Base-by-base conservation (phyloP, 2,329 filamentous ascomycete genomes). In the Epicoccum sorghinum region DNA sequence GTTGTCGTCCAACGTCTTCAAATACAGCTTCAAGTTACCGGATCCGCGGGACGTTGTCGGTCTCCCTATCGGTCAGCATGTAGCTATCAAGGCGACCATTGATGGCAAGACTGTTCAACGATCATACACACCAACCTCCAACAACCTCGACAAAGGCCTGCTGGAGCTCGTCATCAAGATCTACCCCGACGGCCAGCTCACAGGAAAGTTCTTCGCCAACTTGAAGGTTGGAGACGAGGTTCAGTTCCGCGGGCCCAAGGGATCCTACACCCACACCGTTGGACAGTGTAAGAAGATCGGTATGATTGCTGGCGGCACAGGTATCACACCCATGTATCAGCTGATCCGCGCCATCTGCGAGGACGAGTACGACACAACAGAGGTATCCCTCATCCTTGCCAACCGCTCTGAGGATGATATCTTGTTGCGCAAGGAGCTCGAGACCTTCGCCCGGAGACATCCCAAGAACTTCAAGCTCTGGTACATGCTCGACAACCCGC, bases 291-390 rank as follows among this genome's bases (percentile, higher is more conserved):
- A 73, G 58, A 69, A 74, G 37, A 78, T 86, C 36, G 82, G 82
- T 51, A 85, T 86, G 82, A 64, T 85, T 1, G 82, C 80, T 2
- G 82, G 82, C 29, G 79, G 80, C 18, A 78, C 78, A 43, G 80
- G 80, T 10, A 82, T 82, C 54, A 82, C 83, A 1, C 83, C 83
- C 3, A 83, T 85, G 80, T 84, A 79, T 66, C 85, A 88, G 64
- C 70, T 88, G 6, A 86, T 88, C 63, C 81, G 84, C 4, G 83
- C 84, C 38, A 85, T 88, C 51, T 86, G 83, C 62, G 84, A 87
- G 63, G 82, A 87, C 48, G 75, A 80, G n/a, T 73, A 70, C 6
- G 86, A 88, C 57, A 77, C 75, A 1, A 88, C 86, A 0, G 71
- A 83, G 58, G 69, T 87, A 37, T 81, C 75, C 39, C 72, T 88